Base-by-base conservation (phyloP, 495 filamentous ascomycete genomes). In the Lineolata rhizophorae region DNA sequence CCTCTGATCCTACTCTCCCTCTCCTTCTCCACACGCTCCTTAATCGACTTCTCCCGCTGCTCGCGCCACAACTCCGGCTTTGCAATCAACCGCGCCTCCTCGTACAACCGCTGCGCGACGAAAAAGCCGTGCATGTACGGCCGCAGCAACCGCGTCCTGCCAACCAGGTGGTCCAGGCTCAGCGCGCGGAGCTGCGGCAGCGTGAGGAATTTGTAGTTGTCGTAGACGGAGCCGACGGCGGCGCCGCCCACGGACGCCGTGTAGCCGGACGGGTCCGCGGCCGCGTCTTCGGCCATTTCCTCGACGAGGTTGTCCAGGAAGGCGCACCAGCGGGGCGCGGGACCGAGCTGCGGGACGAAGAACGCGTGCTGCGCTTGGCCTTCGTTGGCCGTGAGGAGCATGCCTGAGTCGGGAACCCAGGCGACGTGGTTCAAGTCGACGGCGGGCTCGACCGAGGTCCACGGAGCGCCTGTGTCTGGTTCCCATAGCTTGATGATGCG, bases 61-160 rank as follows among this genome's bases (percentile, higher is more conserved):
- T 92, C 75, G 42, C 91, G 77, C 67, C 76, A 87, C 35, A 87
- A 62, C 47, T 83, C 90, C 1, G 87, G 87, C 52, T 94, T 84
- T 25, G 76, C 67, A 37, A 94, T 90, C 35, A 97, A 54, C 17
- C 76, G 56, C n/a, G 84, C 87, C 52, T 95, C 80, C 38, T 95
- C 90, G 47, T 94, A 94, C 16, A 99, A 48, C 31, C 76, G 71
- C 43, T 90, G 81, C 34, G 76, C 76, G 8, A 94, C 81, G 53
- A 97, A 97, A 62, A 87, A 94, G 38, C 87, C 87, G 50, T 95
- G 85, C 90, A 95, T 94, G 46, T 94, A 95, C 28, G 90, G 84
- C 19, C 82, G 65, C 27, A 99, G 54, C 8, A 94, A 57, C 45
- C 75, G 80, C 30, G 78, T 87, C 32, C 76, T 75, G 31, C 83